Base-by-base conservation (phyloP, 352 stramenopile genomes). In the Pilasporangium apinafurcum region DNA sequence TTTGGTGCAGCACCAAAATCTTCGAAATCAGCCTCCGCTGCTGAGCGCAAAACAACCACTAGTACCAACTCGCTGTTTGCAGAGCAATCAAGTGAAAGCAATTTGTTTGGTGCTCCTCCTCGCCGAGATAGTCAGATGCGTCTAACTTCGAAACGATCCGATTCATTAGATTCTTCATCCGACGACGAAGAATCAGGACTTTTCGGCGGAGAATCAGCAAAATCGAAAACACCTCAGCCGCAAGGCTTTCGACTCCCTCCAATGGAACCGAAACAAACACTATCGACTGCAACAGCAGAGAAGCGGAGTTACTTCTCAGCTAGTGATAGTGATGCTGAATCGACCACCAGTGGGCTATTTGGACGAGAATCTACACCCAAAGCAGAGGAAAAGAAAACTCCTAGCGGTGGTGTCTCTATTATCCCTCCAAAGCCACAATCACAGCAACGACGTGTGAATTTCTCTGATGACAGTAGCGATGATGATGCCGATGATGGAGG, bases 321-420 rank as follows among this genome's bases (percentile, higher is more conserved):
- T 4, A 79, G 66, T 42, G 64, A 75, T 52, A 79, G 67, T n/a
- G 67, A 79, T 17, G 59, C 62, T 16, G 67, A 79, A 33, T 79
- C 67, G 24, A 76, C 63, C 0, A 52, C 61, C 31, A 79, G 63
- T 40, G 67, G 63, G 13, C 46, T 76, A 2, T 79, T 76, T 28
- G 65, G 65, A 14, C 40, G 52, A 13, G 37, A 29, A 8, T 51
- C 52, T 25, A 56, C 40, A 41, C 10, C 48, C 13, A 40, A 50
- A n/a, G 34, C 42, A 20, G 12, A 32, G 16, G 17, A 38, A 0
- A 20, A 30, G 20, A 26, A 33, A 5, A 25, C 43, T 6, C 34
- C 39, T 10, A n/a, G 39, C 18, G 41, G 29, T 24, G 22, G 29
- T 5, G 37, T 34, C 1, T 30, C 45, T 17, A 24, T 46, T 18